Base-by-base conservation (phyloP, 352 stramenopile species). In the Aphanomyces astaci region DNA sequence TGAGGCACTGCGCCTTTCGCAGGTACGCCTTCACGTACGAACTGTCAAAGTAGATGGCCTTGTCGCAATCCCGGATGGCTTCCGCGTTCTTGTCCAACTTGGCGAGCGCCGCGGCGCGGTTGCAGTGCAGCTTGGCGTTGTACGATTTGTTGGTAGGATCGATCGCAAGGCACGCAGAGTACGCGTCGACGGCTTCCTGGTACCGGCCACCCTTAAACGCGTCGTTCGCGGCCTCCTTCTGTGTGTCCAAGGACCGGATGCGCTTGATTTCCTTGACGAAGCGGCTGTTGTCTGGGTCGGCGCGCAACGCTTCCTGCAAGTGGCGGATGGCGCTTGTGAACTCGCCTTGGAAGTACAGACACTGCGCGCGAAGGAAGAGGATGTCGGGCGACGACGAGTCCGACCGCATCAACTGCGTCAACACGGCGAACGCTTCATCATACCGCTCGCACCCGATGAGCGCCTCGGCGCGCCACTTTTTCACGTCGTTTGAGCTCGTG, bases 61-160 rank as follows among this genome's bases (percentile, higher is more conserved):
- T 84, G 60, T 89, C 86, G 60, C 89, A 96, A 70, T 97, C 90
- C 62, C 88, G 85, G 57, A 96, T 93, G 4, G 88, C 88, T 65
- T 96, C 87, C 0, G 92, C 78, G 66, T 97, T 82, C 66, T 89
- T 76, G 22, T 81, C 76, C 32, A 97, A 70, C 48, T 91, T 89
- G 22, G 86, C 88, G 31, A 94, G 73, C 28, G 88, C 86, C 46
- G 90, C 95, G 27, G 89, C 93, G 24, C 92, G 86, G 75, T 98
- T 98, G 76, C 87, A 96, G 73, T 97, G 83, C 55, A 98, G 85
- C 80, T 97, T 98, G 28, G 92, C 88, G 76, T 96, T 96, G 73
- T 96, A 97, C 19, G 80, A 72, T 72, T 96, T 97, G 77, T 97
- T 96, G 33, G 80, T 75, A 27, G 85, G 87, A 72, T 96, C 90